Percentiles rank a stretch among this genome's conserved stretches.
Evolutionary conservation across 805 yeast species (phyloP).

Genomic region (Hanseniaspora lindneri): DNA sequence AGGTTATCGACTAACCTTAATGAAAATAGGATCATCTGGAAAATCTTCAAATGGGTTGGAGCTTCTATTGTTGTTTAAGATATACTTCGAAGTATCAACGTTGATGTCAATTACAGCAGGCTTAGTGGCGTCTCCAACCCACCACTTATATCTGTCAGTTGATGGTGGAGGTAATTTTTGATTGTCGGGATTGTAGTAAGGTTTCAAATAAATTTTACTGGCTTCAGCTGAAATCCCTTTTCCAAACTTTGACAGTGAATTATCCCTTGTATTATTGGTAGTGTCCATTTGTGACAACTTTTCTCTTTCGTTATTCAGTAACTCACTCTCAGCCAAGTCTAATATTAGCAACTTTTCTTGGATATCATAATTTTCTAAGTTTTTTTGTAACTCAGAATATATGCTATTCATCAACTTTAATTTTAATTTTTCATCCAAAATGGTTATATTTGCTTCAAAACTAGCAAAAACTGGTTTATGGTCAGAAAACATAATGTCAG

Average conservation of each 20-base stretch:
- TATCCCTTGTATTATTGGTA: background rate
- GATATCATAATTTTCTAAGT: conserved; percentile 32
- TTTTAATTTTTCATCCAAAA: conserved; percentile 49
- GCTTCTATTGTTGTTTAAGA: conserved; percentile 58
- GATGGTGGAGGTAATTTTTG: conserved; percentile 73
- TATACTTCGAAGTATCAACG: conserved; percentile 30
- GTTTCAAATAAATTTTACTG: conserved; percentile 14
- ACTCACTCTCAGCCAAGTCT: conserved; percentile 39
- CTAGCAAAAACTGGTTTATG: conserved; percentile 81
- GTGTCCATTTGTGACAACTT: background rate
- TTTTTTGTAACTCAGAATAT: conserved; percentile 41
- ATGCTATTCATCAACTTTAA: conserved; percentile 41
- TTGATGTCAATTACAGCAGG: conserved; percentile 55
- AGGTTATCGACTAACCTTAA: too few relatives aligned
- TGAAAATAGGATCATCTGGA: conserved; percentile 35
- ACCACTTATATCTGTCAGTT: conserved; percentile 74
- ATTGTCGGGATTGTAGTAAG: conserved; percentile 22
- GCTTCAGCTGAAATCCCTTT: background rate
- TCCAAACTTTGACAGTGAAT: background rate
- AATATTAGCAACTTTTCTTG: conserved; percentile 45
- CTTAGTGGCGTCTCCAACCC: conserved; percentile 63
- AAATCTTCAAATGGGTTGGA: conserved; percentile 59
- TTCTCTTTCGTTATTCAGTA: background rate
- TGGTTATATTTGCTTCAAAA: conserved; percentile 50
- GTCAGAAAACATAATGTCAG: conserved; percentile 58